Evolutionary conservation across 805 yeast species (phyloP), one percentile per base, ranked within the genome.

Genomic region (Barnettozyma californica): DNA sequence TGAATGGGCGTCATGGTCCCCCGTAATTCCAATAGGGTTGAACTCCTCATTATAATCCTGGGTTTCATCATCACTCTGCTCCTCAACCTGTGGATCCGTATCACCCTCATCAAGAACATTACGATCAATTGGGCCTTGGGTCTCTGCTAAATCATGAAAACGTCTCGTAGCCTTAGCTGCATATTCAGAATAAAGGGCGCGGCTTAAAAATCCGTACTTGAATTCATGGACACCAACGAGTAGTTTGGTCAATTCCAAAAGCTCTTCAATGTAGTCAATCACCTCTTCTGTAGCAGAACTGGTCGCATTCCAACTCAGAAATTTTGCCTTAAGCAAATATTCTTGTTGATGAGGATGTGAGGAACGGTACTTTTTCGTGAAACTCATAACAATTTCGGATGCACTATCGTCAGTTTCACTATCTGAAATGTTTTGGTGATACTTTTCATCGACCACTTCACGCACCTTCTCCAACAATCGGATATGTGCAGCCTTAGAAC

Each of bases 251-350:
- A 76, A 50, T 42, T 65, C 68, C 6, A 71, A 49, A 11, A 77
- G 58, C 52, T 74, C 79, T 51, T 77, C 81, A 25, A 73, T 65
- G 52, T 74, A 76, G 43, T 71, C 76, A 39, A 76, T 74, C 33
- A 77, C 65, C 51, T 77, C 80, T 50, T 74, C 78, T 2, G 72
- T 58, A 0, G 78, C 77, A 3, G 76, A 70, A 48, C 71, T 70
- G 1, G 77, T 62, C 2, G 81, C 81, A 55, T 74, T 76, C 81
- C 81, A 77, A 47, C 75, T 67, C 53, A 77, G 58, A 47, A 72
- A 67, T 51, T 68, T 66, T 48, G 71, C 71, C 48, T 68, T 66
- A 19, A 69, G 47, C 4, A 68, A 50, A 31, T 57, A 56, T 16
- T 64, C 66, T 35, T 62, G 63, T 6, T 60, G 61, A 2, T 33